Conservation (phyloP, 108 stramenopile genomes). For the Chaetoceros tenuissimus region DNA sequence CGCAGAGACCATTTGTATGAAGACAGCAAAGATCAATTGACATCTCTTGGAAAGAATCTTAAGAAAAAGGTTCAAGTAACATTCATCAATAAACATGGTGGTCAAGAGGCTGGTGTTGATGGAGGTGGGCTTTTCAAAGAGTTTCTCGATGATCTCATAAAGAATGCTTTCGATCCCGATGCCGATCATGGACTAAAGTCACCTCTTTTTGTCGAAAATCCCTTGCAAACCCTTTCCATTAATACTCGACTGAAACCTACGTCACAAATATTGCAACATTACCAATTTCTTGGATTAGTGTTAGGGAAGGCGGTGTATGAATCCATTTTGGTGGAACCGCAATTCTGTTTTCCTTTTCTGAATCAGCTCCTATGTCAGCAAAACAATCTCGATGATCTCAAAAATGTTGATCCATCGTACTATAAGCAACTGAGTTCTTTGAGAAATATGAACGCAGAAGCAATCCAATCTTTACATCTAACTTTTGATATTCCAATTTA, state of each 20-base stretch:
- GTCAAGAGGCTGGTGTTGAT: conserved; percentile 97
- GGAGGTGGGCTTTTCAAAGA: conserved; percentile 99
- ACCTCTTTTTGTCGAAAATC: conserved; percentile 64
- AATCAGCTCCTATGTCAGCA: conserved; percentile 80
- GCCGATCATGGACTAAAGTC: conserved; percentile 14
- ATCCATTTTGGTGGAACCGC: conserved; percentile 81
- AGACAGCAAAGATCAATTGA: conserved; percentile 71
- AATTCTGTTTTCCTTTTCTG: conserved; percentile 85
- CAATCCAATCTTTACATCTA: conserved; percentile 67
- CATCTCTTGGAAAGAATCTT: conserved; percentile 43
- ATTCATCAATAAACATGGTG: conserved; percentile 87
- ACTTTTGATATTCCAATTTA: conserved; percentile 68
- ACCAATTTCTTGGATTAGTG: conserved; percentile 89
- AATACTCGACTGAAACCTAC: conserved; percentile 38
- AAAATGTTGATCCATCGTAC: conserved; percentile 85
- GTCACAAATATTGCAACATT: conserved; percentile 39
- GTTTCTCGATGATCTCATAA: conserved; percentile 77
- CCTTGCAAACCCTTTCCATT: conserved; percentile 54
- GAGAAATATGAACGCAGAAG: conserved; percentile 44
- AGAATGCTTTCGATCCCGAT: conserved; percentile 56
- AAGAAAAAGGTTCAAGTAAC: conserved; percentile 88
- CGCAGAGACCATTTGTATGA: conserved; percentile 60
- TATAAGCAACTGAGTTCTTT: conserved; percentile 81
- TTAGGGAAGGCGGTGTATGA: conserved; percentile 97
- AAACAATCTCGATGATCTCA: conserved; percentile 91